A percentile compares a stretch with the other conserved stretches of the same genome.
These are phyloP conservation scores for Exophiala mesophila DNA, from an alignment of 2,329 filamentous ascomycete species.

Conservation along the genomic window DNA sequence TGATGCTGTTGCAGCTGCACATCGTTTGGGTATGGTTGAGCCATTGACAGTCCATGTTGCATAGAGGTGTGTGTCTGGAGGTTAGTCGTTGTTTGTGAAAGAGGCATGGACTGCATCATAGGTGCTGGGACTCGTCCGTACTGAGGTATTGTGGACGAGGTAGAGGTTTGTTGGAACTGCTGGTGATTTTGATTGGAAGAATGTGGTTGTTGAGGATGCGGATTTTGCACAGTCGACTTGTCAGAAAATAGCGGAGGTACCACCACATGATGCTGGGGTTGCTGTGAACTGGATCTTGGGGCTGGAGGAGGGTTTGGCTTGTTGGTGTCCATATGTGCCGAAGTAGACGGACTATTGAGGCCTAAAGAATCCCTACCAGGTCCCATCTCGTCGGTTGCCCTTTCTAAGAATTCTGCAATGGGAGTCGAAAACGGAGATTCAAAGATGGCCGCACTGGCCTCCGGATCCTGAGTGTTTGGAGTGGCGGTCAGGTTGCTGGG, in stretches of 20 bases:
- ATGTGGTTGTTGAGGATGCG: constrained; percentile 1
- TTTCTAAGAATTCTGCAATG: constrained; percentile 15
- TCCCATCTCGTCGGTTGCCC: constrained; percentile 13
- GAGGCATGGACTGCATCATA: neutral
- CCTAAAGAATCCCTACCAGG: constrained; percentile 6
- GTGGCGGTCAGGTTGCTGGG: constrained; percentile 2
- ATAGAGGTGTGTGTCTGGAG: no score
- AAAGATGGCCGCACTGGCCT: constrained; percentile 4
- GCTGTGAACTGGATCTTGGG: neutral
- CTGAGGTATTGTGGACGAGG: neutral
- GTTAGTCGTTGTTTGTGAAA: neutral
- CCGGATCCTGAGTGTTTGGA: constrained; percentile 1
- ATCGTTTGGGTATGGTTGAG: neutral
- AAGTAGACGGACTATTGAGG: neutral
- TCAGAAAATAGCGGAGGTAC: constrained; percentile 17
- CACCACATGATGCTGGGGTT: neutral
- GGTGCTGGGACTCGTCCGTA: neutral
- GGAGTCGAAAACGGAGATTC: constrained; percentile 17
- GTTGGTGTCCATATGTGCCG: neutral
- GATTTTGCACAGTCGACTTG: constrained; percentile 3
- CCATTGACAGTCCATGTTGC: neutral
- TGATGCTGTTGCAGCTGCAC: neutral
- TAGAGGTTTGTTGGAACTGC: neutral
- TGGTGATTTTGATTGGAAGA: neutral
- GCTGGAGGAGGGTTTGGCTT: neutral